phyloP scores from a whole-genome alignment of 768 basidiomycete species.

The Stropharia rugosoannulata region DNA sequence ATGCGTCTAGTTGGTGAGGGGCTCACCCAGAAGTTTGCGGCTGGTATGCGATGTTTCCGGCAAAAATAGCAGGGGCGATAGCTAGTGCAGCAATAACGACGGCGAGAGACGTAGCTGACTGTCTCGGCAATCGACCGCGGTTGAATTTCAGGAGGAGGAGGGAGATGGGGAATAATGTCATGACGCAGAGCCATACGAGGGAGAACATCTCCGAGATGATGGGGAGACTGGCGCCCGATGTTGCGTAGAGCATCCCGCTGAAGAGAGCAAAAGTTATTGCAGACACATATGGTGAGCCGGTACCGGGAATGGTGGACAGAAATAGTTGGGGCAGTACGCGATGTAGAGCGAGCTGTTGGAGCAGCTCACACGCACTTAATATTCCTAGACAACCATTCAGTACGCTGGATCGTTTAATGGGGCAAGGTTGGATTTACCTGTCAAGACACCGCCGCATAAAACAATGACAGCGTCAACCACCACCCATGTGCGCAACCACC shows the following conservation, averaged over 20 bases:
- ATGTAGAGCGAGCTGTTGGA: conserved; percentile 59
- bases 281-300: conserved; percentile 52
- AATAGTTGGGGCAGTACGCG: conserved; percentile 58
- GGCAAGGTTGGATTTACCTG: conserved; percentile 43
- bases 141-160: conserved; percentile 64
- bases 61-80: conserved; percentile 43
- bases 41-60: conserved; percentile 60
- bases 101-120: conserved; percentile 34
- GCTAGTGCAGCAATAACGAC: conserved; percentile 41
- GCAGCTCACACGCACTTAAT: conserved; percentile 55
- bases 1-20: not conserved
- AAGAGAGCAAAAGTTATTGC: conserved; percentile 50
- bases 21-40: conserved; percentile 55
- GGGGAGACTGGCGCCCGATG: conserved; percentile 49
- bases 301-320: conserved; percentile 43
- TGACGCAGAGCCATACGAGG: conserved; percentile 63
- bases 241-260: conserved; percentile 56
- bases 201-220: conserved; percentile 73
- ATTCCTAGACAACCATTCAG: conserved; percentile 48
- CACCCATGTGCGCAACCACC: conserved; percentile 61
- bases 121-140: conserved; percentile 54
- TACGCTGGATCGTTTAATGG: conserved; percentile 53
- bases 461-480: conserved; percentile 72
- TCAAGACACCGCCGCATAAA: conserved; percentile 69
- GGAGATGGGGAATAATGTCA: conserved; percentile 63